phyloP scores from a whole-genome alignment of 305 asterid genomes.

The Rubia peregrina region DNA sequence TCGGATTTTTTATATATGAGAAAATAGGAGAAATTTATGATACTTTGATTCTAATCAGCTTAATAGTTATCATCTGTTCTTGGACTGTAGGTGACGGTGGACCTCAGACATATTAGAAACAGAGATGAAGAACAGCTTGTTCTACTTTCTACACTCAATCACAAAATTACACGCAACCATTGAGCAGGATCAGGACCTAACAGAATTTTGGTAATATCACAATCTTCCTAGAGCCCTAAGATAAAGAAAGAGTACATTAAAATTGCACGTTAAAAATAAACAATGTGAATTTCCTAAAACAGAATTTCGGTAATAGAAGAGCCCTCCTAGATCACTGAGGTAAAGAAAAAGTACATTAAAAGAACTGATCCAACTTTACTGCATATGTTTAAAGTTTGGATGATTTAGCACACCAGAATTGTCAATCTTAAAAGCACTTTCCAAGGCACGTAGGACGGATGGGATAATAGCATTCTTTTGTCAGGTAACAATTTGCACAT shows the following conservation, averaged over 20 bases:
- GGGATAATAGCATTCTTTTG: background rate
- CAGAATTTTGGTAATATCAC: background rate
- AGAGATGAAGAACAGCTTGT: background rate
- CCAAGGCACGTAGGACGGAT: background rate
- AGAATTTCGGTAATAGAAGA: background rate
- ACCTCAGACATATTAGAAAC: background rate
- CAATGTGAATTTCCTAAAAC: background rate
- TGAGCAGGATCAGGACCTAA: background rate
- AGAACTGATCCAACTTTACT: background rate
- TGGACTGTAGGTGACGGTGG: background rate
- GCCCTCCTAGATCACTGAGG: background rate
- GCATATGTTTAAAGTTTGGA: background rate
- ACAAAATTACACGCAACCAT: background rate
- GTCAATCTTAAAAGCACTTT: background rate
- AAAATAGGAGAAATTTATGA: background rate
- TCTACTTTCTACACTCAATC: background rate
- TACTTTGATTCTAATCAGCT: background rate
- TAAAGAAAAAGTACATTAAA: background rate
- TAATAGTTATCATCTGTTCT: background rate
- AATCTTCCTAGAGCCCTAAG: background rate
- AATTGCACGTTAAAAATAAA: background rate
- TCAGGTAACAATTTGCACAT: background rate
- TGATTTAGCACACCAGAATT: background rate
- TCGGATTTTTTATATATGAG: background rate
- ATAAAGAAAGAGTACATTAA: background rate